These are phyloP conservation scores for Zopfochytrium polystomum DNA, from an alignment of 371 early-diverging fungal species.

Conservation along the genomic window DNA sequence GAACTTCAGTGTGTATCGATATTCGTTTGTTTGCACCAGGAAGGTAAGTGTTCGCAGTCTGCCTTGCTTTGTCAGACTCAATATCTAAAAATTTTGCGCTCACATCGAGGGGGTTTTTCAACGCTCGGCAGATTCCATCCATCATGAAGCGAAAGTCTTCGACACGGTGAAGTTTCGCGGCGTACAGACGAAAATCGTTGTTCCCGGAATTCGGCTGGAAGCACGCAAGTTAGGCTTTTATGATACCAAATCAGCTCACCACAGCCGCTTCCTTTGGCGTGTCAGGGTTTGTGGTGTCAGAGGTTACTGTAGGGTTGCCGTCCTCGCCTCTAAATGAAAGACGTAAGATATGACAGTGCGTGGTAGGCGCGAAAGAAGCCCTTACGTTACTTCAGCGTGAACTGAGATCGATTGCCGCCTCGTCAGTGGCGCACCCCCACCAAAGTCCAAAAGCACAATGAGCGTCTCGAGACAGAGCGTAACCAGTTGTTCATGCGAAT, in stretches of 20 bases:
- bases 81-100: conserved; percentile 9
- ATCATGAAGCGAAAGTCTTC: conserved; percentile 76
- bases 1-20: conserved; percentile 64
- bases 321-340: not conserved
- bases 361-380: too few relatives aligned
- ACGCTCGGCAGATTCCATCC: conserved; percentile 68
- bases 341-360: conserved; percentile 1
- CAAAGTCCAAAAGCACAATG: conserved; percentile 66
- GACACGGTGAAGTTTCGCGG: conserved; percentile 70
- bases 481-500: conserved; percentile 68
- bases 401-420: conserved; percentile 14
- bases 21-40: conserved; percentile 76
- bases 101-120: conserved; percentile 76
- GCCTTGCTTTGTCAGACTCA: not conserved
- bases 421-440: conserved; percentile 6
- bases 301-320: not conserved
- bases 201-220: conserved; percentile 5
- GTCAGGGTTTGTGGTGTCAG: not conserved
- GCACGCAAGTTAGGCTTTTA: not conserved
- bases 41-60: conserved; percentile 71
- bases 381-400: too few relatives aligned
- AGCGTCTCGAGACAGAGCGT: conserved; percentile 65
- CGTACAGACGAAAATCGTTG: conserved; percentile 62
- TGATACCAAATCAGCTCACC: not conserved
- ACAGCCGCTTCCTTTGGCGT: not conserved